Evolutionary conservation across 768 basidiomycete genomes (phyloP).

Genomic region (Roridomyces roridus): DNA sequence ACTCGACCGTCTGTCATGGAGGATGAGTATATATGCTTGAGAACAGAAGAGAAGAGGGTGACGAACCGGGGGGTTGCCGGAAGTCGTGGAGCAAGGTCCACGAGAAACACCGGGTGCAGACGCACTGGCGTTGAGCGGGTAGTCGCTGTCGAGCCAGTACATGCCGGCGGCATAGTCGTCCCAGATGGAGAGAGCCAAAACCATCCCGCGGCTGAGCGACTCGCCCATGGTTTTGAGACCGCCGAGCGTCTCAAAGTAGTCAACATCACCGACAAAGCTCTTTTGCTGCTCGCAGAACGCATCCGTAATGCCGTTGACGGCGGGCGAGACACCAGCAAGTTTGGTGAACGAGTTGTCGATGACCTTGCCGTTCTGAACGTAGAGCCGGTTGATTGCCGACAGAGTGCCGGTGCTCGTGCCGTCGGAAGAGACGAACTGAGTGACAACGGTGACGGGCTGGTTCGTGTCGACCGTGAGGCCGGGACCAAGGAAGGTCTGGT

Average conservation of each 20-base stretch:
- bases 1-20: too few species aligned
- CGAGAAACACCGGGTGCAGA: conserved; percentile 51
- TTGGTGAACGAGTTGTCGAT: not conserved
- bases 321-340: not conserved
- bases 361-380: conserved; percentile 11
- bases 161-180: conserved; percentile 61
- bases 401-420: conserved; percentile 42
- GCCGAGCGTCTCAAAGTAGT: conserved; percentile 49
- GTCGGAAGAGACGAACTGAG: conserved; percentile 45
- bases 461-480: conserved; percentile 46
- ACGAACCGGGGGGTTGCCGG: too few species aligned
- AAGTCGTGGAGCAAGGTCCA: conserved; percentile 52
- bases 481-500: conserved; percentile 42
- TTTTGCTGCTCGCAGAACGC: conserved; percentile 35
- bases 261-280: conserved; percentile 50
- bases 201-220: conserved; percentile 50
- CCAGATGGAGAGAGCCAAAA: conserved; percentile 57
- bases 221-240: conserved; percentile 43
- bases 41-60: too few species aligned
- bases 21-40: too few species aligned
- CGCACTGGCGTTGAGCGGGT: conserved; percentile 43
- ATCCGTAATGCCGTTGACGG: conserved; percentile 39
- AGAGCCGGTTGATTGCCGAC: conserved; percentile 40
- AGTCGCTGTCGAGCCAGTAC: conserved; percentile 63
- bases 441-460: conserved; percentile 44